Conservation (phyloP, 805 yeast species). For the Suhomyces xylopsoci region DNA sequence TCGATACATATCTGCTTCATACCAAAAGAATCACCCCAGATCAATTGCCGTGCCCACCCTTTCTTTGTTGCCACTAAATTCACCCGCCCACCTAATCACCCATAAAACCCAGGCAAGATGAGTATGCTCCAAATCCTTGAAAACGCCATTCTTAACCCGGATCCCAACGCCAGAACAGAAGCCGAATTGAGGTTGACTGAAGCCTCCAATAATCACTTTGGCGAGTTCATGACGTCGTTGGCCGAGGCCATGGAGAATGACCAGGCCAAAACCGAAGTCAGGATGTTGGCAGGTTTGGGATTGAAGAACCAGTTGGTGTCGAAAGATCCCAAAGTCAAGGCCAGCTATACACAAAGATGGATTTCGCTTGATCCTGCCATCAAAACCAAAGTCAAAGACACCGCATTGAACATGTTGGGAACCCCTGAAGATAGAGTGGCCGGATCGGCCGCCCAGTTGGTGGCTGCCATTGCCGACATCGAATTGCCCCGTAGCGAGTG, state of each 20-base stretch:
- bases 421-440: constrained; percentile 76
- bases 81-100: background rate
- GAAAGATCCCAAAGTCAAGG: constrained; percentile 62
- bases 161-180: constrained; percentile 62
- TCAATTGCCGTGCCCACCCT: background rate
- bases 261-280: constrained; percentile 65
- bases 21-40: background rate
- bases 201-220: constrained; percentile 73
- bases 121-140: constrained; percentile 73
- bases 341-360: constrained; percentile 73
- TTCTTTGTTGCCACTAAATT: background rate
- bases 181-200: constrained; percentile 77
- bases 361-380: constrained; percentile 50
- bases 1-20: background rate
- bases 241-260: constrained; percentile 70
- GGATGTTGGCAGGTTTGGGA: constrained; percentile 87
- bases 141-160: constrained; percentile 69
- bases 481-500: constrained; percentile 87
- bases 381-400: constrained; percentile 63
- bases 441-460: constrained; percentile 85
- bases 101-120: constrained; percentile 25
- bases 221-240: constrained; percentile 66
- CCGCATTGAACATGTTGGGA: constrained; percentile 56
- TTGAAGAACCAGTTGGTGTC: constrained; percentile 86
- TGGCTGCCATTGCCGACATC: constrained; percentile 95